Evolutionary conservation across 768 basidiomycete species (phyloP).

Genomic region (Hericium coralloides): DNA sequence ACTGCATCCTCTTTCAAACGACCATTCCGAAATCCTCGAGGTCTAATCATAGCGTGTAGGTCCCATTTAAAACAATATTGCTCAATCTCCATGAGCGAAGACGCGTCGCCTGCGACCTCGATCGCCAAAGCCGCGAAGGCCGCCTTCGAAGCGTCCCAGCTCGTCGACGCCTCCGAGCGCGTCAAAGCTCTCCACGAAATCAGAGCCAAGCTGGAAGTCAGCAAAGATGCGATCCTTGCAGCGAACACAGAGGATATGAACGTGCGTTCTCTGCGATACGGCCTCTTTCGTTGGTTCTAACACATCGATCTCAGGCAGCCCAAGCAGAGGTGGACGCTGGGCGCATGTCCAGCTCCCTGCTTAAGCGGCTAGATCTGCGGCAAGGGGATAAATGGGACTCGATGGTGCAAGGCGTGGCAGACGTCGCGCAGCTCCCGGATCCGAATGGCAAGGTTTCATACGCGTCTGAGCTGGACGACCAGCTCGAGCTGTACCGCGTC

Average conservation of each 20-base stretch:
- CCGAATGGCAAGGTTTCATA: conserved; percentile 85
- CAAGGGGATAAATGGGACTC: conserved; percentile 86
- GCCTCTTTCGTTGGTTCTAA: too few relatives aligned
- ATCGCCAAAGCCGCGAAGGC: conserved; percentile 75
- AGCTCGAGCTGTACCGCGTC: conserved; percentile 83
- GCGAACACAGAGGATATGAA: conserved; percentile 80
- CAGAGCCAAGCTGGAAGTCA: conserved; percentile 50
- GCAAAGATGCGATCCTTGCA: conserved; percentile 58
- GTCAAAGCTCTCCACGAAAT: conserved; percentile 67
- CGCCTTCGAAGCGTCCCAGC: conserved; percentile 84
- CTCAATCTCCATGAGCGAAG: neutral
- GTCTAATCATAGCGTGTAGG: too few relatives aligned
- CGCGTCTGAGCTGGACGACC: conserved; percentile 83
- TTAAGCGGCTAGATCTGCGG: conserved; percentile 78
- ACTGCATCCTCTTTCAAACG: too few relatives aligned
- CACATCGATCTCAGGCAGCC: conserved; percentile 45
- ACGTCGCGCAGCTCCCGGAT: conserved; percentile 79
- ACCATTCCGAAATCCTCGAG: too few relatives aligned
- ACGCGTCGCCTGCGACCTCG: neutral
- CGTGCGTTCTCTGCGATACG: conserved; percentile 32
- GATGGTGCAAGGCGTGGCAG: conserved; percentile 84
- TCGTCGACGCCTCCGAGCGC: conserved; percentile 60
- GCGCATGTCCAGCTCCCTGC: conserved; percentile 70
- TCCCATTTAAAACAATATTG: too few relatives aligned
- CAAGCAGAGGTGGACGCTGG: conserved; percentile 65